Base-by-base conservation (phyloP, 768 basidiomycete genomes). In the Tylopilus balloui region DNA sequence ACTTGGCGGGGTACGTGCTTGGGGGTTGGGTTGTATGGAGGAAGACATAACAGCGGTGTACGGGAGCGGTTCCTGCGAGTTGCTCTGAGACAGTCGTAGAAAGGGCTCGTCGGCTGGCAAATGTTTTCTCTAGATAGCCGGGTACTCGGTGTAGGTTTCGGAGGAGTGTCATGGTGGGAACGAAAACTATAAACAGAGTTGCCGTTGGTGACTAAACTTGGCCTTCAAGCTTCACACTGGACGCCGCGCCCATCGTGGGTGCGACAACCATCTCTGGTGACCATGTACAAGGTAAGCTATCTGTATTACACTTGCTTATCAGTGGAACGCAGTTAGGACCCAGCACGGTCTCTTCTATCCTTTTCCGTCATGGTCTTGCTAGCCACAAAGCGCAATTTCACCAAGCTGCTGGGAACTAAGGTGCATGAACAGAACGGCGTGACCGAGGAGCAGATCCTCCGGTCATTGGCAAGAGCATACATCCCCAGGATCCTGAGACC, bases 1-100 rank as follows among this genome's bases (percentile, higher is more conserved):
- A 62, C 19, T 72, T 72, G 27, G 74, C 57, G 2, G 82, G 76
- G 54, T 79, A 84, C 11, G 61, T 44, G 9, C 70, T 57, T 0
- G 83, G 83, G 6, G 81, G 73, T 6, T 70, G 58, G 1, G 64
- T 56, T 3, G 79, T 67, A 58, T 81, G 78, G 11, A 87, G 68
- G 43, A 86, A 71, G 42, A 84, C 71, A 55, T 80, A 82, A 46
- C 73, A 73, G 19, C 61, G 57, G 56, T 86, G 84, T 3, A 68
- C 61, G 4, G 77, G 71, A 6, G 70, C 77, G 0, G 83, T 83
- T 29, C 80, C 83, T 13, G 72, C 61, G 28, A 62, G 72, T 19
- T 78, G 63, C 20, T 64, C 60, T 4, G 46, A 7, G 13, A n/a
- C 10, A 12, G 36, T 23, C 19, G 46, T 54, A 19, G 59, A 49